phyloP scores from a whole-genome alignment of 2,329 filamentous ascomycete genomes.

The Trichoderma pleuroti region DNA sequence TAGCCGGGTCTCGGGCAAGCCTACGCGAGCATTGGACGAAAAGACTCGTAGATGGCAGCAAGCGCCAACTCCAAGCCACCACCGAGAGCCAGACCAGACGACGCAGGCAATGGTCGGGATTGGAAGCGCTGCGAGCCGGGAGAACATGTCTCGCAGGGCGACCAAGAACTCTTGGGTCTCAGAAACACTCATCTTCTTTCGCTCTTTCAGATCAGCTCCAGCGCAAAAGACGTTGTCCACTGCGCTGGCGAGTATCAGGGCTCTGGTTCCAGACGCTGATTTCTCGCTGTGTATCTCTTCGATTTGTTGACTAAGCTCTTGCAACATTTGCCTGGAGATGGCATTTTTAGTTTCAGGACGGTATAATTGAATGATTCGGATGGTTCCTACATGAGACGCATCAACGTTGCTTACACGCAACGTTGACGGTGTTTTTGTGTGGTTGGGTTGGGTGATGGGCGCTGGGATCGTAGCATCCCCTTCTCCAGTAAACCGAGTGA shows the following conservation, averaged over 20 bases:
- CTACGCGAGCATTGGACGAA: neutral
- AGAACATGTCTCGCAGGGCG: constrained; percentile 72
- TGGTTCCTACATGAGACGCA: neutral
- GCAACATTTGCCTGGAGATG: neutral
- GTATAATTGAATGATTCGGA: neutral
- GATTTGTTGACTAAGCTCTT: neutral
- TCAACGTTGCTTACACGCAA: neutral
- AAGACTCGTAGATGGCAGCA: neutral
- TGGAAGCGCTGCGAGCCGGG: constrained; percentile 67
- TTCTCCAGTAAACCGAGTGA: neutral
- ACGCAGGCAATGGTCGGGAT: constrained; percentile 87
- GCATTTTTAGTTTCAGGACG: neutral
- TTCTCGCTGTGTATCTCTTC: neutral
- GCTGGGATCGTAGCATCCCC: neutral
- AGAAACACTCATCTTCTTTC: constrained; percentile 62
- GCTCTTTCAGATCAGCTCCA: constrained; percentile 90
- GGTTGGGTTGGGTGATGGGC: neutral
- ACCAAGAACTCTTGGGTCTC: constrained; percentile 78
- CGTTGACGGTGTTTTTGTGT: neutral
- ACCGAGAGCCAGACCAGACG: constrained; percentile 81
- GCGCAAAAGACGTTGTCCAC: constrained; percentile 86
- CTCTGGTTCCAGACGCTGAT: constrained; percentile 55
- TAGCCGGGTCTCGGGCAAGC: neutral
- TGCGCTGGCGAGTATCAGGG: constrained; percentile 78
- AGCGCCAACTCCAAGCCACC: constrained; percentile 49